phyloP scores from a whole-genome alignment of 192 early-diverging fungal genomes.

The Lunasporangiospora selenospora region DNA sequence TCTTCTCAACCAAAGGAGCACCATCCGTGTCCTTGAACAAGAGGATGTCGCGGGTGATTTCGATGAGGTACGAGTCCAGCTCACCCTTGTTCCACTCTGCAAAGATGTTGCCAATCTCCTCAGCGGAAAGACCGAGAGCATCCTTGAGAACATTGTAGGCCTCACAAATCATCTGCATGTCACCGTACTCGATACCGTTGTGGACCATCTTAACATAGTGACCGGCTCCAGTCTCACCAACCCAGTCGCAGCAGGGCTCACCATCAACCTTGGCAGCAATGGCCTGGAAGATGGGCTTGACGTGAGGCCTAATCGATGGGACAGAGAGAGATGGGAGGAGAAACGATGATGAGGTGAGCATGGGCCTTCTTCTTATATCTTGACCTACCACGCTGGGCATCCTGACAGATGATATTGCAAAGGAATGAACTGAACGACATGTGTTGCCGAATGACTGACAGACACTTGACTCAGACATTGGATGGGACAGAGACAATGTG shows the following conservation, averaged over 20 bases:
- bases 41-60: constrained; percentile 95
- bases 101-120: constrained; percentile 91
- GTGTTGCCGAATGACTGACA: too few relatives aligned
- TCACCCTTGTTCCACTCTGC: constrained; percentile 97
- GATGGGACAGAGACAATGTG: background rate
- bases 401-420: too few relatives aligned
- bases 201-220: constrained; percentile 99
- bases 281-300: constrained; percentile 97
- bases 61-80: constrained; percentile 96
- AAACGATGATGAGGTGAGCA: too few relatives aligned
- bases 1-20: constrained; percentile 88
- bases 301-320: constrained; percentile 76
- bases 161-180: constrained; percentile 99
- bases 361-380: too few relatives aligned
- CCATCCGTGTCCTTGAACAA: constrained; percentile 93
- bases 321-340: too few relatives aligned
- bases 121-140: constrained; percentile 78
- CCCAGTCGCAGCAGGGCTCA: constrained; percentile 99
- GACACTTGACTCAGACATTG: too few relatives aligned
- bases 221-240: constrained; percentile 95
- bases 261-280: constrained; percentile 87
- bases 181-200: constrained; percentile 99
- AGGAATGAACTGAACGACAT: too few relatives aligned
- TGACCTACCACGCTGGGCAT: too few relatives aligned
- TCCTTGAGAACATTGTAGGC: constrained; percentile 94